Evolutionary conservation across 306 rosid species (phyloP), one percentile per base, ranked within the genome.

Genomic region (Arachis hypogaea): DNA sequence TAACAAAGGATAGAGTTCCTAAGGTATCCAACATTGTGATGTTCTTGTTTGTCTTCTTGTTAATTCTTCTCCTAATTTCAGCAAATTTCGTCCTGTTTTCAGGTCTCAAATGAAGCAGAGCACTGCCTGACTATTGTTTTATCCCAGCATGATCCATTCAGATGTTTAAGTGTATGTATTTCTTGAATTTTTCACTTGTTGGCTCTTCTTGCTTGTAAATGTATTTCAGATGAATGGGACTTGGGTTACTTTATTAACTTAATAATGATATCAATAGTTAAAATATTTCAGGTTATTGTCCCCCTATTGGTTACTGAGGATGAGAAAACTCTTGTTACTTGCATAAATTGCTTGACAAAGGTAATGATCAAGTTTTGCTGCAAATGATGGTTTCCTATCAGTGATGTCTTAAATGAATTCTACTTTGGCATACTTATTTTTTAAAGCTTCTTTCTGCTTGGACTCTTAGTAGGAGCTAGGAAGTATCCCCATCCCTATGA

Each of bases 31-130:
- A 63, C 47, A 70, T 66, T 49, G 64, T 55, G 44, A 50, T 52
- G 40, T 43, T 67, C 54, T 55, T 10, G 40, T 73, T 84, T 62
- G 36, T 63, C 55, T 79, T 54, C 10, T 61, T 49, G 56, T 11
- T 30, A 18, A 11, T 79, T 51, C 18, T 64, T 57, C 82, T 69
- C 65, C 56, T 16, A 58, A 29, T 57, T 79, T 64, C 45, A 58
- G 62, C 66, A 57, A 65, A 52, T 77, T 72, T 45, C 12, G 33
- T 60, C 84, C 52, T 22, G 43, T 81, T 66, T 81, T 65, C 86
- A 95, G 99, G 96, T 95, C 69, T 86, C 99, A 77, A 88, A 67
- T 77, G 97, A 92, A 80, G 97, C 98, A 3, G 99, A 92, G 78
- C 96, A 84, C 82, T 92, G 98, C 93, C 85, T 92, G 88, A 92